Base-by-base conservation (phyloP, 2,329 filamentous ascomycete species). In the Colletotrichum sp. region DNA sequence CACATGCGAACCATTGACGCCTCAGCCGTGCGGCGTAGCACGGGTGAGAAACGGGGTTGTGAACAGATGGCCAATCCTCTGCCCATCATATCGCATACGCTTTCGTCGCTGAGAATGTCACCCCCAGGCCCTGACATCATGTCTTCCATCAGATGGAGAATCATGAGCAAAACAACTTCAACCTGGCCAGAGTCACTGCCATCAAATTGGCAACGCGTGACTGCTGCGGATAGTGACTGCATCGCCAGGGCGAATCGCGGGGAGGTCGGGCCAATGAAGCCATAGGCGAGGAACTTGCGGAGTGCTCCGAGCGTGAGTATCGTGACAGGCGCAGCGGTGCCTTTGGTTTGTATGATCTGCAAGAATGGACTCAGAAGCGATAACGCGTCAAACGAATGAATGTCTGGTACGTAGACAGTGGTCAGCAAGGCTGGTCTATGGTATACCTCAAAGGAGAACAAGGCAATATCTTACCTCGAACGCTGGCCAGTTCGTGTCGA, bases 11-110 rank as follows among this genome's bases (percentile, higher is more conserved):
- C 95, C 96, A 99, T 98, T 71, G 96, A 94, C 82, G 98, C 97
- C 85, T 99, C 97, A 3, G 97, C 97, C 24, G 96, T 98, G 78
- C 96, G 91, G 78, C 96, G 92, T 71, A 99, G 88, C 6, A 99
- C 93, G 80, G 98, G 96, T 12, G 96, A 98, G 77, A 99, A 93
- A 71, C 96, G 92, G 71, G 95, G 92, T 82, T 99, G 96, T 78
- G 96, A 99, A 88, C 97, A 99, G 88, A 99, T 99, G 82, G 96
- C 98, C 79, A 99, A 86, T 2, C 96, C 97, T 3, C 96, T 96
- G 84, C 98, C 97, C 96, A 99, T 99, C 96, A 99, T 99, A 84
- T 98, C 96, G 83, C 98, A 99, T 13, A 99, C 96, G 82, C 96
- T 99, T 86, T 99, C 96, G 81, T 99, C 97, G 75, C 96, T 98